Percentiles rank a stretch among this genome's conserved stretches.
Evolutionary conservation across 139 green algal species (phyloP).

Genomic region (Volvox africanus): DNA sequence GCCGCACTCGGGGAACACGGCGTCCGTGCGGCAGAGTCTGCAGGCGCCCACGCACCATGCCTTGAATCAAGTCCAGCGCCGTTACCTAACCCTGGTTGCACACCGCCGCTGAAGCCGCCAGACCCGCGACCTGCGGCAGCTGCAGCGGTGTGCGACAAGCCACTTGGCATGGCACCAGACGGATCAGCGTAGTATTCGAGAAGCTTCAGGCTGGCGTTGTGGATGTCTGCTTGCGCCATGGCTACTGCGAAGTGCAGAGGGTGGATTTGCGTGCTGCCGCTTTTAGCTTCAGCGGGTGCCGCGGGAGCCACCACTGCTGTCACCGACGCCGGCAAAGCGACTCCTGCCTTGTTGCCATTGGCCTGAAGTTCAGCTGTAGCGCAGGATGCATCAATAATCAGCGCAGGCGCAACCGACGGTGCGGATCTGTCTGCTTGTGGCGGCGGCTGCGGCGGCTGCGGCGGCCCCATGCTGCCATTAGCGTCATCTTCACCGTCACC

Average conservation of each 20-base stretch:
- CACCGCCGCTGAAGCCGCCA: background rate
- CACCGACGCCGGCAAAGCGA: background rate
- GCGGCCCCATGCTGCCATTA: background rate
- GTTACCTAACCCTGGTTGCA: no score
- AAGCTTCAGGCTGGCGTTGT: background rate
- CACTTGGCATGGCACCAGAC: conserved; percentile 27
- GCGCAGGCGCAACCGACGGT: no score
- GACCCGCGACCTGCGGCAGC: background rate
- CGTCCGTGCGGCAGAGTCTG: background rate
- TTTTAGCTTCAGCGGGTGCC: background rate
- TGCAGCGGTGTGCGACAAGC: background rate
- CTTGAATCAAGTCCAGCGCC: background rate
- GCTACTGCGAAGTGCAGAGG: background rate
- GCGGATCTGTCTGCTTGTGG: no score
- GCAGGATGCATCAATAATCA: no score
- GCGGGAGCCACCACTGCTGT: background rate
- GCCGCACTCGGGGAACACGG: background rate
- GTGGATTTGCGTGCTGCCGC: background rate
- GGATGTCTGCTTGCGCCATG: background rate
- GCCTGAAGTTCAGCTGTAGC: no score
- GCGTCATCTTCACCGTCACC: background rate
- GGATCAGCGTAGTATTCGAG: conserved; percentile 39
- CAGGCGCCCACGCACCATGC: background rate
- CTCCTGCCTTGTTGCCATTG: no score
- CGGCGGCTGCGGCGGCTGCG: no score